A percentile compares a stretch with the other conserved stretches of the same genome.
Conservation (phyloP, 257 asterid genomes). For the Linderniella brevidens region DNA sequence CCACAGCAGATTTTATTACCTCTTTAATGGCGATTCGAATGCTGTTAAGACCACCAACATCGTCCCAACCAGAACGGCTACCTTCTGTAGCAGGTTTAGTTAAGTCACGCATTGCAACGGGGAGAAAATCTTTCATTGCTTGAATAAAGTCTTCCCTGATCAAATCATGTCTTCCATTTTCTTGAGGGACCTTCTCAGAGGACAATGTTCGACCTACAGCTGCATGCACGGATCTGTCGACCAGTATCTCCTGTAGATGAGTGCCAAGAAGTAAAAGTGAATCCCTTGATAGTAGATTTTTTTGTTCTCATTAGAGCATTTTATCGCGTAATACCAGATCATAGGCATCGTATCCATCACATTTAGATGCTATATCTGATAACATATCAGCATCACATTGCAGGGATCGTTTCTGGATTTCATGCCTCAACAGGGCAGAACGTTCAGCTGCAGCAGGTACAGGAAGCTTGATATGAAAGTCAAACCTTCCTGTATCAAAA, state of each 20-base stretch:
- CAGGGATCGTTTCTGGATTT: conserved; percentile 69
- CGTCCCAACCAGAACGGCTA: conserved; percentile 88
- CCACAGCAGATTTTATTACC: conserved; percentile 25
- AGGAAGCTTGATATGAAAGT: conserved; percentile 79
- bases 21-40: conserved; percentile 66
- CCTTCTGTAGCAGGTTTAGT: conserved; percentile 68
- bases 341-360: conserved; percentile 98
- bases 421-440: conserved; percentile 59
- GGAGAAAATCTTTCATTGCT: conserved; percentile 84
- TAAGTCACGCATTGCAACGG: conserved; percentile 94
- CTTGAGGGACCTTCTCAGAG: conserved; percentile 21
- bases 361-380: conserved; percentile 64
- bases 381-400: conserved; percentile 57
- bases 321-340: conserved; percentile 43
- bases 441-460: conserved; percentile 93
- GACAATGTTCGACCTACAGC: conserved; percentile 66
- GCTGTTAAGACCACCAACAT: conserved; percentile 95
- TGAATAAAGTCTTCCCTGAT: conserved; percentile 53
- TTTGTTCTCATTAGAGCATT: background rate
- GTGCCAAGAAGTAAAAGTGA: background rate
- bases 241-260: conserved; percentile 66
- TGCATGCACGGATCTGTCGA: conserved; percentile 84
- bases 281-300: background rate
- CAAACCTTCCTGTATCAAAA: conserved; percentile 60
- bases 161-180: conserved; percentile 33